phyloP scores from a whole-genome alignment of 1,284 basidiomycete species.

The Pholiota adiposa region DNA sequence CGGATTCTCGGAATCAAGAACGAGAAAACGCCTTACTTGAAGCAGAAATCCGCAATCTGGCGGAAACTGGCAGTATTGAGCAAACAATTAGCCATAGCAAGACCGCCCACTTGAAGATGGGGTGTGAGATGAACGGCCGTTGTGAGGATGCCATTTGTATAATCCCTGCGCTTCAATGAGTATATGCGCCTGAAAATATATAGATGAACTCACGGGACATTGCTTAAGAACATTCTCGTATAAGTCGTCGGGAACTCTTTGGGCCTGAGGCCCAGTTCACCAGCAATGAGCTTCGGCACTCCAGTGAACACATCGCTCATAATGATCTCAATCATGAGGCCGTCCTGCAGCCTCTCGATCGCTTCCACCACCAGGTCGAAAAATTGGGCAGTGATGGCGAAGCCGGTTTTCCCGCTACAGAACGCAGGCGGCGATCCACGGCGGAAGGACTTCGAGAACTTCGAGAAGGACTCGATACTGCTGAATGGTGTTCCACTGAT shows the following conservation, averaged over 20 bases:
- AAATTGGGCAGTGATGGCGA: constrained; percentile 16
- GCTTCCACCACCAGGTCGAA: constrained; percentile 20
- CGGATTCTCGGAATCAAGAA: background rate
- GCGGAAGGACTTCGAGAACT: constrained; percentile 13
- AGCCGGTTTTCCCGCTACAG: constrained; percentile 15
- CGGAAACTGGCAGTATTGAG: constrained; percentile 32
- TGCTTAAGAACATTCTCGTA: constrained; percentile 25
- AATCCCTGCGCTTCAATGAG: constrained; percentile 29
- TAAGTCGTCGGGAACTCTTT: constrained; percentile 19
- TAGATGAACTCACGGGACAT: constrained; percentile 23
- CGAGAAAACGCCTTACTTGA: constrained; percentile 26
- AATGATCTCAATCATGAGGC: constrained; percentile 20
- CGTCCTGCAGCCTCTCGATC: constrained; percentile 14
- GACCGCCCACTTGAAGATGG: constrained; percentile 24
- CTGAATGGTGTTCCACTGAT: constrained; percentile 15
- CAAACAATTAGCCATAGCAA: constrained; percentile 33
- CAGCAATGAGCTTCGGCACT: constrained; percentile 17
- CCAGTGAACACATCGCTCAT: constrained; percentile 19
- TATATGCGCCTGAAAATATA: background rate
- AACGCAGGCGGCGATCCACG: constrained; percentile 5
- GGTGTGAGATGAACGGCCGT: constrained; percentile 28
- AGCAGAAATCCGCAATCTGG: constrained; percentile 29
- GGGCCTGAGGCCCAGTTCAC: constrained; percentile 21
- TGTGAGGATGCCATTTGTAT: constrained; percentile 36
- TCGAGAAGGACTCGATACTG: constrained; percentile 12